Evolutionary conservation across 139 green algal species (phyloP), one percentile per base, ranked within the genome.

Genomic region (Haematococcus sp.): DNA sequence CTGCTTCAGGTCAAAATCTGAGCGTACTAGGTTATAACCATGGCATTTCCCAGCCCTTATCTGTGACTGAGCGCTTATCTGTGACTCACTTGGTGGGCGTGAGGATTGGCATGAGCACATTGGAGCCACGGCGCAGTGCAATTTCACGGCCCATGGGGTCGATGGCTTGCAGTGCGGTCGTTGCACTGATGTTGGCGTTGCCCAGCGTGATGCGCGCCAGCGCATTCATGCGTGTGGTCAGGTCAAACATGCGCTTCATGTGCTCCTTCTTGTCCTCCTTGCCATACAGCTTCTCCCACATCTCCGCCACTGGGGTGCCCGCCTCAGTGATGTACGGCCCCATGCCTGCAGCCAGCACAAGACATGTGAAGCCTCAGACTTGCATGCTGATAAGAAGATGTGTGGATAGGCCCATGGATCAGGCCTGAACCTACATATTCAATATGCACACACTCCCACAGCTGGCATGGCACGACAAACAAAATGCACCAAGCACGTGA

Each of bases 21-120:
- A 60, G 22, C 11, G 28, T 5, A 60, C 46, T n/a, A n/a, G n/a
- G n/a, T n/a, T n/a, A n/a, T n/a, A n/a, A n/a, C n/a, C n/a, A n/a
- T n/a, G n/a, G n/a, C n/a, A n/a, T n/a, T n/a, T n/a, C n/a, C n/a
- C n/a, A n/a, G n/a, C n/a, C n/a, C n/a, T n/a, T n/a, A n/a, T n/a
- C n/a, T n/a, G n/a, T n/a, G n/a, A n/a, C n/a, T n/a, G n/a, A n/a
- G n/a, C n/a, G n/a, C n/a, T n/a, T n/a, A n/a, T n/a, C n/a, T n/a
- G n/a, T n/a, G n/a, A n/a, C 40, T 49, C 40, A 89, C 77, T 89
- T 86, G 40, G 87, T 89, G 51, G 87, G 87, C 5, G 87, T 91
- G 55, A 91, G 74, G 60, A 91, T 91, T 33, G 86, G 87, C 87
- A 91, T 91, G 7, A 91, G 77, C 73, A 91, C 77, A 70, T 91